phyloP scores from a whole-genome alignment of 2,329 filamentous ascomycete species.

The Cyanodermella asteris region DNA sequence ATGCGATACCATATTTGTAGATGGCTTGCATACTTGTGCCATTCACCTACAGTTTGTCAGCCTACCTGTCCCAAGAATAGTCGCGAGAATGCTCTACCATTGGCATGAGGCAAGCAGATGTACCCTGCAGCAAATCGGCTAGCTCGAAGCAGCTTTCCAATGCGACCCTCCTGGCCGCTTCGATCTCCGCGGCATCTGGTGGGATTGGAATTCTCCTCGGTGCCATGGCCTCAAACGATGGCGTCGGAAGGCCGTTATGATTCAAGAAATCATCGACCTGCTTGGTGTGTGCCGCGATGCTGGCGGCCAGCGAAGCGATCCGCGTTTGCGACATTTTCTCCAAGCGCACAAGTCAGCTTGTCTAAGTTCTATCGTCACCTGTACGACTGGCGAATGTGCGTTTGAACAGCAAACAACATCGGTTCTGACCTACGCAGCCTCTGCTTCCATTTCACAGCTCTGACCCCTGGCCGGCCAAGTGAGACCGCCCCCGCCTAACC shows the following conservation, averaged over 20 bases:
- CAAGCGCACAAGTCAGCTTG: no score
- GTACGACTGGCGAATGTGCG: no score
- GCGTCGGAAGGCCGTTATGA: conserved; percentile 1
- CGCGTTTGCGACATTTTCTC: conserved; percentile 2
- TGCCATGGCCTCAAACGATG: conserved; percentile 4
- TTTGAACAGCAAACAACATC: no score
- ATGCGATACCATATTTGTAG: conserved; percentile 5
- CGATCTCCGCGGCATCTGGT: conserved; percentile 1
- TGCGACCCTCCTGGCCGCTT: conserved; percentile 1
- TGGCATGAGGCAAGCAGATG: conserved; percentile 1
- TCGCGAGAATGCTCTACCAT: conserved; percentile 1
- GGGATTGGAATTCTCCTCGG: conserved; percentile 3
- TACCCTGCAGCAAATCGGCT: conserved; percentile 1
- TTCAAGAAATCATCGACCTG: conserved; percentile 4
- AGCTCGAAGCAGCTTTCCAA: conserved; percentile 2
- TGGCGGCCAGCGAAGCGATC: conserved; percentile 2
- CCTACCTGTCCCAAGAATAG: no score
- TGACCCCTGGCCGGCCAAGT: no score
- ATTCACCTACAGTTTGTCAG: conserved; percentile 1
- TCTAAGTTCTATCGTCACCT: no score
- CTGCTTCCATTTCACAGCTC: no score
- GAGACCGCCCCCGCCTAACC: no score
- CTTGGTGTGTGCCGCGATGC: conserved; percentile 1
- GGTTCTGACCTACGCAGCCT: no score
- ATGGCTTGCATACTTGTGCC: conserved; percentile 4